phyloP scores from a whole-genome alignment of 116 monocot genomes.

The Cymodocea nodosa region DNA sequence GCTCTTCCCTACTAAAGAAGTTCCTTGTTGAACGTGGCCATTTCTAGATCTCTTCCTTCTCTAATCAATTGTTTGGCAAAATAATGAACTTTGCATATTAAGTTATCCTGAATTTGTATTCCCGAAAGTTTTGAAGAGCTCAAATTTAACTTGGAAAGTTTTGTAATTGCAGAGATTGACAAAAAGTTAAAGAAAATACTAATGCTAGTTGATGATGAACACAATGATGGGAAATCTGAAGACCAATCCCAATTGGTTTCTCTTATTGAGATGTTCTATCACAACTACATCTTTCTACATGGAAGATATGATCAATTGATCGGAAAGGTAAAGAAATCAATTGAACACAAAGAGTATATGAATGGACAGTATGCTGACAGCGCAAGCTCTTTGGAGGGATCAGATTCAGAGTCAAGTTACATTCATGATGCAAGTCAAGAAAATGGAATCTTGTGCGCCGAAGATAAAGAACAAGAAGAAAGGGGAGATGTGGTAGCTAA shows the following conservation, averaged over 20 bases:
- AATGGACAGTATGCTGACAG: slow-evolving; percentile 21
- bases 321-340: slow-evolving; percentile 31
- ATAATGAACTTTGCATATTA: no score
- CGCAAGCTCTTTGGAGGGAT: slow-evolving; percentile 31
- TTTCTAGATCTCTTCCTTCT: not conserved
- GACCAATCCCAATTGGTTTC: not conserved
- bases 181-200: not conserved
- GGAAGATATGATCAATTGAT: slow-evolving; percentile 35
- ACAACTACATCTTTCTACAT: slow-evolving; percentile 16
- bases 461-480: not conserved
- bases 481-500: not conserved
- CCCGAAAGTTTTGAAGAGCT: no score
- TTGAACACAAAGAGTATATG: slow-evolving; percentile 14
- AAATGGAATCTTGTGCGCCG: not conserved
- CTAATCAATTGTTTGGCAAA: no score
- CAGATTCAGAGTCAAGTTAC: slow-evolving; percentile 44
- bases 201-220: not conserved
- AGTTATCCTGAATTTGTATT: no score
- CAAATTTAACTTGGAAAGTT: not conserved
- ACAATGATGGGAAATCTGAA: not conserved
- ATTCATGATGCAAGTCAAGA: slow-evolving; percentile 3
- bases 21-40: no score
- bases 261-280: slow-evolving; percentile 1
- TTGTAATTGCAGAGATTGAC: not conserved
- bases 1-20: no score